Evolutionary conservation across 2,329 filamentous ascomycete species (phyloP).

Genomic region (Chaetothyriales sp.): DNA sequence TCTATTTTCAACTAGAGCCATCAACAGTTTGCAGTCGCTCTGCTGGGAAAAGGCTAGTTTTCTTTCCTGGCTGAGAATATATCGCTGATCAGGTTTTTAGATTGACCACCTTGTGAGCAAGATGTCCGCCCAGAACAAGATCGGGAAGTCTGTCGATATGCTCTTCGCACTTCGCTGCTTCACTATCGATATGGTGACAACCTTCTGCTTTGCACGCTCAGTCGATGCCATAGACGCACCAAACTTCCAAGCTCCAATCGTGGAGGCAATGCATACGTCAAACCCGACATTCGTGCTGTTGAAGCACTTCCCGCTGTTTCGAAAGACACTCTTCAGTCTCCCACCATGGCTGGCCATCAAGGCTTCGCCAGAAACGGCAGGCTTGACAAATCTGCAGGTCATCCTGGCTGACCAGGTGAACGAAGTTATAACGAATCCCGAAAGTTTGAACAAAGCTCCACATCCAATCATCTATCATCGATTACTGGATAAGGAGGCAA

Average conservation of each 20-base stretch:
- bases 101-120: slow-evolving; percentile 14
- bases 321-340: slow-evolving; percentile 25
- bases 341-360: slow-evolving; percentile 25
- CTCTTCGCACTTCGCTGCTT: slow-evolving; percentile 22
- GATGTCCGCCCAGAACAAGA: slow-evolving; percentile 17
- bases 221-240: slow-evolving; percentile 16
- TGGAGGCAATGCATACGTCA: slow-evolving; percentile 17
- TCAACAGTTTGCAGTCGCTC: slow-evolving; percentile 10
- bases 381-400: slow-evolving; percentile 10
- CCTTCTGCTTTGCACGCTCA: slow-evolving; percentile 17
- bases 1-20: slow-evolving; percentile 13
- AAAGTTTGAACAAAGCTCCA: slow-evolving; percentile 13
- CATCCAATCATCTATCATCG: slow-evolving; percentile 25
- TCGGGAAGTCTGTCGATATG: slow-evolving; percentile 20
- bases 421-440: slow-evolving; percentile 14
- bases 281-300: slow-evolving; percentile 13
- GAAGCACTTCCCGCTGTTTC: slow-evolving; percentile 21
- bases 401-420: slow-evolving; percentile 9
- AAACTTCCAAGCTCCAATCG: slow-evolving; percentile 15
- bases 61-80: too few species aligned
- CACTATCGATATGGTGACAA: slow-evolving; percentile 18
- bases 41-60: slow-evolving; percentile 12
- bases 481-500: slow-evolving; percentile 11
- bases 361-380: slow-evolving; percentile 7
- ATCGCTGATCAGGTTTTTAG: too few species aligned